These are phyloP conservation scores for Zymoseptoria tritici DNA, from an alignment of 2,329 filamentous ascomycete species.

Conservation along the genomic window DNA sequence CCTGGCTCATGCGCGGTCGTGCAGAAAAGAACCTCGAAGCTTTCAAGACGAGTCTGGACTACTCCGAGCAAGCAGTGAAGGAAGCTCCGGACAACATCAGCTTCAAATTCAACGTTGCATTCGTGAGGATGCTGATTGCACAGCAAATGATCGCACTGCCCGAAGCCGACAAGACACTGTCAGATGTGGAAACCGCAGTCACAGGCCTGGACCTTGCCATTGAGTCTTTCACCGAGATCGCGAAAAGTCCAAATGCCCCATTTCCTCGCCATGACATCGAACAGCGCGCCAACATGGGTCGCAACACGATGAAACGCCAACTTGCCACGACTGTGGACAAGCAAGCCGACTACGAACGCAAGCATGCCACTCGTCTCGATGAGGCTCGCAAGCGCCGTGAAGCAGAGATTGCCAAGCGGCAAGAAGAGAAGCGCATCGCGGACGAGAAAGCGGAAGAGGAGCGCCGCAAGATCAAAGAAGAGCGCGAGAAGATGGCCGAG, in stretches of 20 bases:
- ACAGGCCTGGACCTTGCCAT: slow-evolving; percentile 82
- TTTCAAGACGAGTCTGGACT: slow-evolving; percentile 58
- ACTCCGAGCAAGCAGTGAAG: slow-evolving; percentile 62
- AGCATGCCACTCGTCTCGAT: slow-evolving; percentile 80
- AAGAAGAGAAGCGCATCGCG: slow-evolving; percentile 64
- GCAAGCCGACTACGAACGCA: slow-evolving; percentile 86
- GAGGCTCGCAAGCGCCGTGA: slow-evolving; percentile 74
- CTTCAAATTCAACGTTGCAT: slow-evolving; percentile 96
- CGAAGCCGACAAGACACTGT: slow-evolving; percentile 68
- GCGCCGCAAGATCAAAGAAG: slow-evolving; percentile 75
- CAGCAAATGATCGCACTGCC: slow-evolving; percentile 66
- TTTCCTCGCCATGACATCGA: slow-evolving; percentile 89
- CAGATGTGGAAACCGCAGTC: slow-evolving; percentile 73
- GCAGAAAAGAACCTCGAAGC: slow-evolving; percentile 55
- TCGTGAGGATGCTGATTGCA: slow-evolving; percentile 91
- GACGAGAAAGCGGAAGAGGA: slow-evolving; percentile 65
- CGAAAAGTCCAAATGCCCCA: slow-evolving; percentile 60
- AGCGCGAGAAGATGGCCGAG: slow-evolving; percentile 73
- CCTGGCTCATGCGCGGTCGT: slow-evolving; percentile 76
- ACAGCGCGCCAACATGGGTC: slow-evolving; percentile 93
- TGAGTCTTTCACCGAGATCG: slow-evolving; percentile 54
- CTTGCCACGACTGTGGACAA: slow-evolving; percentile 75
- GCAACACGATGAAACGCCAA: slow-evolving; percentile 89
- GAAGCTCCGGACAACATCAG: slow-evolving; percentile 70
- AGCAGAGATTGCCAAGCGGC: slow-evolving; percentile 67